Conservation (phyloP, 805 yeast species). For the Suhomyces emberorum region DNA sequence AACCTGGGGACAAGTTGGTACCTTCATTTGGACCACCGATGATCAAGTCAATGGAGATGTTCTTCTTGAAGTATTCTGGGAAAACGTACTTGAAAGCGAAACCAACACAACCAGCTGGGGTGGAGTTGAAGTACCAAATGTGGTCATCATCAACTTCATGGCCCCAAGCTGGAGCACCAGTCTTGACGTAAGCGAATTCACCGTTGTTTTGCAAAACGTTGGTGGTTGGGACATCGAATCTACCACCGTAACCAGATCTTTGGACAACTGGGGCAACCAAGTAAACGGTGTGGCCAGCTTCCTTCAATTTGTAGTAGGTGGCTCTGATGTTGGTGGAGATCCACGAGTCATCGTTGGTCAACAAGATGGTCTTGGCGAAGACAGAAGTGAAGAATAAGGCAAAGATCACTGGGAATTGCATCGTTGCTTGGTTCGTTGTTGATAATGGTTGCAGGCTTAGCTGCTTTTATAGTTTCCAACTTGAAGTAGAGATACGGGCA, state of each 20-base stretch:
- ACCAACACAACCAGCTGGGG: slow-evolving; percentile 52
- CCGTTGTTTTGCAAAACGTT: slow-evolving; percentile 42
- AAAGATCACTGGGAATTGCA: slow-evolving; percentile 11
- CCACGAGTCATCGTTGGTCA: slow-evolving; percentile 22
- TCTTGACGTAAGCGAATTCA: slow-evolving; percentile 44
- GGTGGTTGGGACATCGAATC: slow-evolving; percentile 42
- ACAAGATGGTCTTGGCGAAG: slow-evolving; percentile 16
- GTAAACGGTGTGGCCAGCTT: slow-evolving; percentile 49
- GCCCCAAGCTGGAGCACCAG: slow-evolving; percentile 56
- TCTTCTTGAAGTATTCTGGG: slow-evolving; percentile 41
- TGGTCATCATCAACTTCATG: slow-evolving; percentile 33
- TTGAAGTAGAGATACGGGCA: no score
- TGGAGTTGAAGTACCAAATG: slow-evolving; percentile 53
- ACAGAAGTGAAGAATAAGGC: slow-evolving; percentile 11
- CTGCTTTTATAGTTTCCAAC: no score
- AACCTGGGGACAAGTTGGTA: slow-evolving; percentile 41
- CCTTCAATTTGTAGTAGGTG: slow-evolving; percentile 22
- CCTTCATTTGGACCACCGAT: slow-evolving; percentile 57
- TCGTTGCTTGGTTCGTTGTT: not conserved
- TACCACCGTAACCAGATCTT: slow-evolving; percentile 56
- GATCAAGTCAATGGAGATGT: slow-evolving; percentile 45
- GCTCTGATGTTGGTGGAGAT: slow-evolving; percentile 22
- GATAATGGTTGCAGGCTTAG: no score
- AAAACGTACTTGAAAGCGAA: slow-evolving; percentile 46
- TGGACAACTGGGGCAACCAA: slow-evolving; percentile 52